phyloP scores from a whole-genome alignment of 306 rosid species.

The Acmispon strigosus region DNA sequence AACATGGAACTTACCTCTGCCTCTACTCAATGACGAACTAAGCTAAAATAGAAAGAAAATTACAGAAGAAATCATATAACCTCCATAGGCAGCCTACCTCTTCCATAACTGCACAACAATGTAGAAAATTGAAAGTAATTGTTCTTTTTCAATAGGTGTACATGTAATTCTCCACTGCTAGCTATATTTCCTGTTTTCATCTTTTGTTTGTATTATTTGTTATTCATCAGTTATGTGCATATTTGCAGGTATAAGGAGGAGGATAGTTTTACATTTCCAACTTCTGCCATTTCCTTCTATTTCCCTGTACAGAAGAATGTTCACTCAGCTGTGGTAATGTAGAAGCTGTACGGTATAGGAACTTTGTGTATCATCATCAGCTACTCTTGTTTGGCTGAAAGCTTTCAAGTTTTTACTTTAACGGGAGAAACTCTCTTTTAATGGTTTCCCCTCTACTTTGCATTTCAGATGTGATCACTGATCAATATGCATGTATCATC shows the following conservation, averaged over 20 bases:
- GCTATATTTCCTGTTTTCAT: neutral
- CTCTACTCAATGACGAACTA: neutral
- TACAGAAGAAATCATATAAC: neutral
- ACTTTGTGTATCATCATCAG: slow-evolving; percentile 3
- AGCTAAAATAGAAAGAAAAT: neutral
- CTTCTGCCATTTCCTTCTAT: slow-evolving; percentile 11
- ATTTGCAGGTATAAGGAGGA: slow-evolving; percentile 39
- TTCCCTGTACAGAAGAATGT: slow-evolving; percentile 28
- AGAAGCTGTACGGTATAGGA: slow-evolving; percentile 22
- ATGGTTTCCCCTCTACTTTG: slow-evolving; percentile 17
- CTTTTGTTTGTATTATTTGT: neutral
- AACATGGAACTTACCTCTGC: no score
- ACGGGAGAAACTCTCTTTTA: slow-evolving; percentile 23
- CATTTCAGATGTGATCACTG: neutral
- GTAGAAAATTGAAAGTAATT: neutral
- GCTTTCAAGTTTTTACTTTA: slow-evolving; percentile 6
- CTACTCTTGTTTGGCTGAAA: slow-evolving; percentile 28
- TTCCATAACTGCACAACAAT: neutral
- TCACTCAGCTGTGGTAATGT: slow-evolving; percentile 23
- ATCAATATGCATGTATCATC: neutral
- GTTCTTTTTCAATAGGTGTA: neutral
- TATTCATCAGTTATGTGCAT: neutral
- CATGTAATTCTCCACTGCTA: neutral
- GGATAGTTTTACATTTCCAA: slow-evolving; percentile 23
- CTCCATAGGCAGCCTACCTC: neutral